A percentile compares a stretch with the other conserved stretches of the same genome.
Evolutionary conservation across 2,329 filamentous ascomycete species (phyloP).

Genomic region (Teratosphaeria nubilosa): DNA sequence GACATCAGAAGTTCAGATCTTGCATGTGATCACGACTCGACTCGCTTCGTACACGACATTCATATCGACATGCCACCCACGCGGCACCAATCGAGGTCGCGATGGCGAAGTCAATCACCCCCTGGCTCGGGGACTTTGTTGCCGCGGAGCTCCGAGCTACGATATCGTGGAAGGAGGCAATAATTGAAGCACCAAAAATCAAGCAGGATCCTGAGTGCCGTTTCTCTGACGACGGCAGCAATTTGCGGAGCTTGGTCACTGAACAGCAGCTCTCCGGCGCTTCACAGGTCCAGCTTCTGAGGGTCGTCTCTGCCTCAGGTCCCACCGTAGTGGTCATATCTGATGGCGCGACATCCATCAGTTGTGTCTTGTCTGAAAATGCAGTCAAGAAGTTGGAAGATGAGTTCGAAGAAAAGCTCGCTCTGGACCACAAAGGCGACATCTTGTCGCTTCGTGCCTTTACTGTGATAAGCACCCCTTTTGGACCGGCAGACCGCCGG

Average conservation of each 20-base stretch:
- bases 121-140: conserved; percentile 21
- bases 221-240: conserved; percentile 23
- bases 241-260: conserved; percentile 15
- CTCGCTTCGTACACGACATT: background rate
- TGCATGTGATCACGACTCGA: background rate
- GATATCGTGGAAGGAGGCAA: conserved; percentile 16
- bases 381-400: conserved; percentile 14
- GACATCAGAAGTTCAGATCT: background rate
- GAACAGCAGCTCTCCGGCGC: conserved; percentile 1
- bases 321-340: conserved; percentile 12
- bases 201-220: conserved; percentile 17
- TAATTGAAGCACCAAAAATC: conserved; percentile 5
- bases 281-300: conserved; percentile 7
- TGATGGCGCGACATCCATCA: conserved; percentile 18
- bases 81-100: background rate
- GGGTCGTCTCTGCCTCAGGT: conserved; percentile 10
- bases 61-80: background rate
- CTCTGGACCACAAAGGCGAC: conserved; percentile 15
- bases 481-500: conserved; percentile 15
- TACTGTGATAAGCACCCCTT: conserved; percentile 19
- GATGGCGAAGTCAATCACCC: background rate
- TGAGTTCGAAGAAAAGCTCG: conserved; percentile 13
- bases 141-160: conserved; percentile 16
- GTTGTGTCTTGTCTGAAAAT: conserved; percentile 14
- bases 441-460: conserved; percentile 13